Percentiles rank a stretch among this genome's conserved stretches.
phyloP scores from a whole-genome alignment of 2,329 filamentous ascomycete genomes.

The Lasiodiplodia theobromae region DNA sequence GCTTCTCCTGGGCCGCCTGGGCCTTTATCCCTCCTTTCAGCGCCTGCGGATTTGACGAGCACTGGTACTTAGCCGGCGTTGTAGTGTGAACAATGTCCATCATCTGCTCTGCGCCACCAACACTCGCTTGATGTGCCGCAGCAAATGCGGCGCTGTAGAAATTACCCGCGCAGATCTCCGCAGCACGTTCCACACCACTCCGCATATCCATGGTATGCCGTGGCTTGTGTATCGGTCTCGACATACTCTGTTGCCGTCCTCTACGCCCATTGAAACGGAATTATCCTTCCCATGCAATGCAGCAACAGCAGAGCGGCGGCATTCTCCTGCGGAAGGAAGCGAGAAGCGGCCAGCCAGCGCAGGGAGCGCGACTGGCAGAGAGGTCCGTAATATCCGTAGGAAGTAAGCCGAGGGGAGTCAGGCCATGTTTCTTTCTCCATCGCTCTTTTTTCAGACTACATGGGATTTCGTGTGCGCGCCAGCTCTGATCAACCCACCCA shows the following conservation, averaged over 20 bases:
- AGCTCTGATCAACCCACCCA: background rate
- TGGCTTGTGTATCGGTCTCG: background rate
- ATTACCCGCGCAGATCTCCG: constrained; percentile 19
- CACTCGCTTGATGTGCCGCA: background rate
- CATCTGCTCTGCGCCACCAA: constrained; percentile 26
- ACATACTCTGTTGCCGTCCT: background rate
- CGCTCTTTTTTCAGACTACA: background rate
- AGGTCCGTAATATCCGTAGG: background rate
- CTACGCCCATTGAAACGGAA: background rate
- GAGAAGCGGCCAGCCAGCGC: background rate
- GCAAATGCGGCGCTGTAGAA: background rate
- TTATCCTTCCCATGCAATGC: background rate
- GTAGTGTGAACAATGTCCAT: constrained; percentile 3
- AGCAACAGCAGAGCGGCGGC: background rate
- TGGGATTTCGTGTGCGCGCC: background rate
- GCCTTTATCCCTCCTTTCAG: background rate
- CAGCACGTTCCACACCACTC: background rate
- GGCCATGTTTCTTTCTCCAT: background rate
- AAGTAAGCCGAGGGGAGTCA: background rate
- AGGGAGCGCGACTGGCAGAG: background rate
- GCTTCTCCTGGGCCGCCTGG: background rate
- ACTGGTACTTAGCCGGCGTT: background rate
- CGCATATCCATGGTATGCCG: background rate
- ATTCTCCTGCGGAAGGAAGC: background rate
- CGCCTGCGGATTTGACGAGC: background rate